A percentile compares a stretch with the other conserved stretches of the same genome.
Evolutionary conservation across 1,284 basidiomycete genomes (phyloP).

Genomic region (Heterobasidion irregulare): DNA sequence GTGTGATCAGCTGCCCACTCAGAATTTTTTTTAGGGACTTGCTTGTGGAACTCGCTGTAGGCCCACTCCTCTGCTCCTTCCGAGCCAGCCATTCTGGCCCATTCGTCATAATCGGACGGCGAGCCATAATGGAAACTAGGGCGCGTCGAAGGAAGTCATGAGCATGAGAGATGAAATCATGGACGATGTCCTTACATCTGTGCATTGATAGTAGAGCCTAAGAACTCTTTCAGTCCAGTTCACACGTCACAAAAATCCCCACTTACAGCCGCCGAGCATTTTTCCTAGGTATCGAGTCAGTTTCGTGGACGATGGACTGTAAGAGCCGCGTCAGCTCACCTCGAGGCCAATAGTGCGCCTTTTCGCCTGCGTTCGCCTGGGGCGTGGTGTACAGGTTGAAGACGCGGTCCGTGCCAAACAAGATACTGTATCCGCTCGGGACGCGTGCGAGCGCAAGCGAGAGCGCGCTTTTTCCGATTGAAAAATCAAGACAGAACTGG

Average conservation of each 20-base stretch:
- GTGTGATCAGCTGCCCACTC: not conserved
- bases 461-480: not conserved
- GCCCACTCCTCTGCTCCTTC: slow-evolving; percentile 49
- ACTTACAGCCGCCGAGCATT: slow-evolving; percentile 62
- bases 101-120: slow-evolving; percentile 64
- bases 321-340: slow-evolving; percentile 26
- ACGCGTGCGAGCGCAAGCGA: slow-evolving; percentile 2
- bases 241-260: not conserved
- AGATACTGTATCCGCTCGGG: slow-evolving; percentile 11
- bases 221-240: not conserved
- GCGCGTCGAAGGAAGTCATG: not conserved
- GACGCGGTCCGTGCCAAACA: slow-evolving; percentile 37
- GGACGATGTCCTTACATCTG: slow-evolving; percentile 34
- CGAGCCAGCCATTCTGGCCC: slow-evolving; percentile 40
- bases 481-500: not conserved
- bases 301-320: not conserved
- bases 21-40: slow-evolving; percentile 2
- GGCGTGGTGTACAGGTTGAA: slow-evolving; percentile 48
- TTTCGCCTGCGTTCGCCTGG: slow-evolving; percentile 25
- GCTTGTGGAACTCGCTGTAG: slow-evolving; percentile 47
- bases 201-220: slow-evolving; percentile 61
- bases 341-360: slow-evolving; percentile 47
- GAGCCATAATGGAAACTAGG: slow-evolving; percentile 58
- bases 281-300: slow-evolving; percentile 31
- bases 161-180: slow-evolving; percentile 6